These are phyloP conservation scores for Hemileccinum impolitum DNA, from an alignment of 768 basidiomycete genomes.

Conservation along the genomic window DNA sequence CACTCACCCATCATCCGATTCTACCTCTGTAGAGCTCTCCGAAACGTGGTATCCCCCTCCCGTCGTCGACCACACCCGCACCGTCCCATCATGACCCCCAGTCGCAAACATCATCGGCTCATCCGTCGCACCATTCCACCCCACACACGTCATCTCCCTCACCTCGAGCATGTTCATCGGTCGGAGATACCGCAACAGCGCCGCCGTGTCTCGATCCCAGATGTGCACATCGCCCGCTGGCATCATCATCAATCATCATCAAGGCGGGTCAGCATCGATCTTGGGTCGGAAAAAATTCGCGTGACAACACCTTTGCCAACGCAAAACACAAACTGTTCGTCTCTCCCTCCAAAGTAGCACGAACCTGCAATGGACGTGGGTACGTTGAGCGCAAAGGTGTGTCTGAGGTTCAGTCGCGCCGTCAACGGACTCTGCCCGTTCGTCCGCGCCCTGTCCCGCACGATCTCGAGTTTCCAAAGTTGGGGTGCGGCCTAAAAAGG, in stretches of 20 bases:
- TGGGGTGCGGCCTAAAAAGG: constrained; percentile 68
- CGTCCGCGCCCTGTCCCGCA: constrained; percentile 47
- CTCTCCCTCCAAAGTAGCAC: constrained; percentile 76
- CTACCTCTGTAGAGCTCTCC: constrained; percentile 20
- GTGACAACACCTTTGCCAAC: constrained; percentile 60
- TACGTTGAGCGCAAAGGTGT: constrained; percentile 64
- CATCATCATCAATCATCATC: too few relatives aligned
- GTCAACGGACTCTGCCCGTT: constrained; percentile 17
- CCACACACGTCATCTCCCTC: constrained; percentile 72
- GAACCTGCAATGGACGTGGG: constrained; percentile 72
- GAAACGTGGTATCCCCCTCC: not conserved
- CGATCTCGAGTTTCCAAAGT: constrained; percentile 66
- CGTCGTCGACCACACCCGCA: constrained; percentile 67
- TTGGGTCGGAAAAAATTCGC: not conserved
- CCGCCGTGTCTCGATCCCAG: constrained; percentile 80
- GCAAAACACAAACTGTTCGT: constrained; percentile 76
- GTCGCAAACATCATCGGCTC: constrained; percentile 56
- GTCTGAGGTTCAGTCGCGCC: constrained; percentile 41
- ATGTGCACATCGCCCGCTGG: constrained; percentile 79
- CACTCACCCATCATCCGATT: constrained; percentile 11
- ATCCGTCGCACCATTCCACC: constrained; percentile 69
- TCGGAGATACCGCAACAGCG: constrained; percentile 64
- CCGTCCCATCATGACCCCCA: constrained; percentile 73
- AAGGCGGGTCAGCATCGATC: too few relatives aligned
- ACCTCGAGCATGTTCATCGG: constrained; percentile 45